phyloP scores from a whole-genome alignment of 1,284 basidiomycete species.

The Phlebopus sp. region DNA sequence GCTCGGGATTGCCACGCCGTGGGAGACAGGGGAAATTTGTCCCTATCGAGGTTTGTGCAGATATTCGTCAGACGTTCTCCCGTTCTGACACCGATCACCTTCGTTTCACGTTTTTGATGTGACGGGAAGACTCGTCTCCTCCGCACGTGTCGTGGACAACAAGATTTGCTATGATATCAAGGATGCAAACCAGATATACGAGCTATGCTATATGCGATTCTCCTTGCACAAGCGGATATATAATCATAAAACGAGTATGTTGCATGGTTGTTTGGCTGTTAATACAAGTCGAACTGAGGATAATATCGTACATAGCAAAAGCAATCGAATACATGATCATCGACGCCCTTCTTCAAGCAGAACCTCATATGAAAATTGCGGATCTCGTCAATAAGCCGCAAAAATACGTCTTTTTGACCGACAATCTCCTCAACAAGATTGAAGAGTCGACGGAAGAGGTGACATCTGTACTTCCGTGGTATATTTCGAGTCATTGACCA shows the following conservation, averaged over 20 bases:
- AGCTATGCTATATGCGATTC: constrained; percentile 69
- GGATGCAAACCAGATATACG: constrained; percentile 70
- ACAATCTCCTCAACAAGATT: constrained; percentile 59
- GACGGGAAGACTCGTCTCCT: constrained; percentile 56
- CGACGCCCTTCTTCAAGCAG: constrained; percentile 65
- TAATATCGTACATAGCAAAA: constrained; percentile 43
- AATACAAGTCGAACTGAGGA: background rate
- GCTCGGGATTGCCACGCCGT: constrained; percentile 67
- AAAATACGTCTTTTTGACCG: constrained; percentile 62
- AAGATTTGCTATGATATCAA: constrained; percentile 80
- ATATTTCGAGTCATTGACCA: background rate
- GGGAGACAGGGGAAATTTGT: constrained; percentile 59
- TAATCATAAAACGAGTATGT: constrained; percentile 70
- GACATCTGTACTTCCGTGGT: constrained; percentile 8
- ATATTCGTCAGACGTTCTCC: background rate
- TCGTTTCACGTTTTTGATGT: background rate
- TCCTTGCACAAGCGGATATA: constrained; percentile 75
- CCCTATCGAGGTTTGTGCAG: constrained; percentile 34
- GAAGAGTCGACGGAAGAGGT: constrained; percentile 49
- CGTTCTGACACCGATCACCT: background rate
- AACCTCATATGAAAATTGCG: constrained; percentile 59
- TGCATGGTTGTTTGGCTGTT: background rate
- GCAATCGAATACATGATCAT: constrained; percentile 79
- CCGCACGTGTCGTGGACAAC: constrained; percentile 67
- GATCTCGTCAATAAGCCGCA: constrained; percentile 53